Percentiles rank a stretch among this genome's conserved stretches.
phyloP scores from a whole-genome alignment of 352 stramenopile species.

The Phytophthora uliginosa region DNA sequence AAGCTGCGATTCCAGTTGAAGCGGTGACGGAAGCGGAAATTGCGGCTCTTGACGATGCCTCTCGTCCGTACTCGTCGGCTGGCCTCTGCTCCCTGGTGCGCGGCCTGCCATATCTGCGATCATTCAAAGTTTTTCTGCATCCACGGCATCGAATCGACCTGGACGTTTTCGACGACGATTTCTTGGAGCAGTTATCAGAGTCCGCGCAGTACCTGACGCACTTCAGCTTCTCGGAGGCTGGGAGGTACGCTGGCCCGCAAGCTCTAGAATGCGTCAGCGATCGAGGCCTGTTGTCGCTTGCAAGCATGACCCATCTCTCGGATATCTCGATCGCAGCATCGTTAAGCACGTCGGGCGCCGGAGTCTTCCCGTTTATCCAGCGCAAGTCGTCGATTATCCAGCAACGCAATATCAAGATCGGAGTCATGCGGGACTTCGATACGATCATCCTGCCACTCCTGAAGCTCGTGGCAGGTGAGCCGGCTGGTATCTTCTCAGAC shows the following conservation, averaged over 20 bases:
- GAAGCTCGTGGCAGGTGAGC: slow-evolving; percentile 35
- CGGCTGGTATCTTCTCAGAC: slow-evolving; percentile 25
- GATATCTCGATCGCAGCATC: slow-evolving; percentile 51
- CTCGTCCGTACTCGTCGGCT: slow-evolving; percentile 40
- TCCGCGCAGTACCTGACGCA: slow-evolving; percentile 41
- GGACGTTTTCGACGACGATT: slow-evolving; percentile 50
- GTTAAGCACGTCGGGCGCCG: slow-evolving; percentile 24
- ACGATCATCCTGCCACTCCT: slow-evolving; percentile 44
- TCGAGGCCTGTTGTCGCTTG: slow-evolving; percentile 38
- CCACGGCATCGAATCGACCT: slow-evolving; percentile 48
- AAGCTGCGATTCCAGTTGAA: slow-evolving; percentile 20
- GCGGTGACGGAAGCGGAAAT: slow-evolving; percentile 12
- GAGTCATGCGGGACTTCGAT: slow-evolving; percentile 43
- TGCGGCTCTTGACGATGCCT: slow-evolving; percentile 21
- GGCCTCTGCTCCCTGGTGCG: slow-evolving; percentile 44
- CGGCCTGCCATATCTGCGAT: slow-evolving; percentile 44
- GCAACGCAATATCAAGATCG: slow-evolving; percentile 58
- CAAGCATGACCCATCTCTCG: slow-evolving; percentile 45
- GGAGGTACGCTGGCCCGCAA: slow-evolving; percentile 41
- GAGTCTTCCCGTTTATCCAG: slow-evolving; percentile 42
- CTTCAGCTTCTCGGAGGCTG: slow-evolving; percentile 45
- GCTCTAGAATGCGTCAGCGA: slow-evolving; percentile 43
- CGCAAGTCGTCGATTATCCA: slow-evolving; percentile 31
- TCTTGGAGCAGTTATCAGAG: slow-evolving; percentile 35
- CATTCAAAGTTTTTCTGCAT: slow-evolving; percentile 50